Percentiles rank a stretch among this genome's conserved stretches.
These are phyloP conservation scores for Brettanomyces naardenensis DNA, from an alignment of 805 yeast species.

Conservation along the genomic window DNA sequence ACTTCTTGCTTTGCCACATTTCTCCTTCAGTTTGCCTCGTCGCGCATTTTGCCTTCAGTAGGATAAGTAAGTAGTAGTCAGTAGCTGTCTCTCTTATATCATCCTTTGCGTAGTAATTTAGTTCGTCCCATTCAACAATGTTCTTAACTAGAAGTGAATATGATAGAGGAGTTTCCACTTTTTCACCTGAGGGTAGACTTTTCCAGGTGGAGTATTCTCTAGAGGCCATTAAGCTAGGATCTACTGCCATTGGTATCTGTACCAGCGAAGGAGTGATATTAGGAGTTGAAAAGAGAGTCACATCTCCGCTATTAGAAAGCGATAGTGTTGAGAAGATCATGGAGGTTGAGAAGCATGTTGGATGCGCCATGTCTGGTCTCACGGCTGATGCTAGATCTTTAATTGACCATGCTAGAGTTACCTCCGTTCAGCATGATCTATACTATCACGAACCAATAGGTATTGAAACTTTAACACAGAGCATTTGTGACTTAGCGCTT, in stretches of 20 bases:
- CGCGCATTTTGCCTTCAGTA: too few relatives aligned
- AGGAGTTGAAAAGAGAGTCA: conserved; percentile 96
- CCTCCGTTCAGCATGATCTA: conserved; percentile 77
- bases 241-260: conserved; percentile 95
- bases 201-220: conserved; percentile 97
- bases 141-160: conserved; percentile 98
- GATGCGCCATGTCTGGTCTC: conserved; percentile 98
- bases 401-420: conserved; percentile 97
- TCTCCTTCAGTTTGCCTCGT: too few relatives aligned
- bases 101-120: too few relatives aligned
- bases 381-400: conserved; percentile 98
- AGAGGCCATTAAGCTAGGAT: conserved; percentile 95
- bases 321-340: conserved; percentile 93
- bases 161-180: conserved; percentile 97
- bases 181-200: conserved; percentile 97
- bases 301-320: conserved; percentile 83
- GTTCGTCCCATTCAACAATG: too few relatives aligned
- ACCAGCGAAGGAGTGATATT: conserved; percentile 93
- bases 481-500: conserved; percentile 93
- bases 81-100: too few relatives aligned
- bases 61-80: too few relatives aligned
- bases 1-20: too few relatives aligned
- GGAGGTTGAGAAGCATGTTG: conserved; percentile 88
- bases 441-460: conserved; percentile 89
- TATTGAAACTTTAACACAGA: conserved; percentile 90